Percentiles rank a stretch among this genome's conserved stretches.
Evolutionary conservation across 108 stramenopile species (phyloP).

Genomic region (Mediolabrus comicus): DNA sequence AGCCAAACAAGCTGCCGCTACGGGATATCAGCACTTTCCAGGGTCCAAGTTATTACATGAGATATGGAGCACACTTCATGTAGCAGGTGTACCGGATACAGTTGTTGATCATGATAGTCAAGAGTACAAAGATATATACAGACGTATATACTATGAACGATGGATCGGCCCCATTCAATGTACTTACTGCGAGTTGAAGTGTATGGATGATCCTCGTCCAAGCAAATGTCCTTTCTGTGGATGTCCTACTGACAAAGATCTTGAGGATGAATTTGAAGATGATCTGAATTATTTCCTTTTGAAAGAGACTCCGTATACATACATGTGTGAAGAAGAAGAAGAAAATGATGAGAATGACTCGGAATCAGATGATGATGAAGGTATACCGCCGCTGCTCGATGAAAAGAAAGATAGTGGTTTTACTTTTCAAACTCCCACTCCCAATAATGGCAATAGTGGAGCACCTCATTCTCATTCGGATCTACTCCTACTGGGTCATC

Average conservation of each 20-base stretch:
- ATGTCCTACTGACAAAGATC: constrained; percentile 5
- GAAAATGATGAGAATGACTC: not conserved
- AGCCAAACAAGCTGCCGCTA: not conserved
- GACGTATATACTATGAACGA: not conserved
- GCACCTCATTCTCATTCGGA: not conserved
- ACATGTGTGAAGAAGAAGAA: not conserved
- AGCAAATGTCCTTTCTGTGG: constrained; percentile 3
- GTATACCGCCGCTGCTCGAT: not conserved
- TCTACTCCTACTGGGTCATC: not conserved
- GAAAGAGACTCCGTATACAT: not conserved
- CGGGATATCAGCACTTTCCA: not conserved
- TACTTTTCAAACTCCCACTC: not conserved
- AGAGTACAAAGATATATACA: not conserved
- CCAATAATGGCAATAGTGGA: not conserved
- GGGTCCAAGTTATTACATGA: not conserved
- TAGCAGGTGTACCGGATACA: not conserved
- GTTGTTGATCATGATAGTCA: constrained; percentile 4
- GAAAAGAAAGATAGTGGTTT: not conserved
- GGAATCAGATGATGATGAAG: not conserved
- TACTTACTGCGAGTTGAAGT: not conserved
- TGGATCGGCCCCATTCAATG: not conserved
- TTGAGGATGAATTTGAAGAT: not conserved
- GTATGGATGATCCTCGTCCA: constrained; percentile 3
- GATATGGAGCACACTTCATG: not conserved
- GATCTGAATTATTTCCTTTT: not conserved